Conservation (phyloP, 306 rosid genomes). For the Cajanus cajan region DNA sequence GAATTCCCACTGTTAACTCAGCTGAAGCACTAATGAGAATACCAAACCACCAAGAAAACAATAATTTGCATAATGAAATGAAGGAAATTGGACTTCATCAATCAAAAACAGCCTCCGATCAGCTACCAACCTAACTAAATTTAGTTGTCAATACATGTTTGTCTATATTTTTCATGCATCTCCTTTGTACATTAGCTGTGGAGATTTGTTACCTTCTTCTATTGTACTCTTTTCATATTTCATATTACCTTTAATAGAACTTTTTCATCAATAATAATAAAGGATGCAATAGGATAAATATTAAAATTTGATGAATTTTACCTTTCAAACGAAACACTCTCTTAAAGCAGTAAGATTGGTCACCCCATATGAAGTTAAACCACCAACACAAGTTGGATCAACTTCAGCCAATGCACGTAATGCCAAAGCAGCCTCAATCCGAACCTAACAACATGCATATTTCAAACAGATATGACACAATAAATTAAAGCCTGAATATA, state of each 20-base stretch:
- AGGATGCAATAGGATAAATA: slow-evolving; percentile 6
- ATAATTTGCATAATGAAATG: neutral
- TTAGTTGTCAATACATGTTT: neutral
- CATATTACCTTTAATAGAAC: slow-evolving; percentile 1
- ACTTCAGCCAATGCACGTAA: slow-evolving; percentile 90
- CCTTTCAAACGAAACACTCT: slow-evolving; percentile 88
- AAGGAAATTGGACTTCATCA: neutral
- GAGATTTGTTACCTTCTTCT: neutral
- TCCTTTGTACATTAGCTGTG: neutral
- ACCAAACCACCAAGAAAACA: neutral
- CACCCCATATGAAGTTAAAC: slow-evolving; percentile 88
- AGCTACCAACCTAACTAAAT: neutral
- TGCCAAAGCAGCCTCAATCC: slow-evolving; percentile 91
- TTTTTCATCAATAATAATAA: neutral
- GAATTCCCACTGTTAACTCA: neutral
- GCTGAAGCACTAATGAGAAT: neutral
- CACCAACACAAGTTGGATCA: slow-evolving; percentile 98
- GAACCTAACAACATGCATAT: slow-evolving; percentile 60
- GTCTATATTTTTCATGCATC: neutral
- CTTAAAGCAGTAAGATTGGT: slow-evolving; percentile 85
- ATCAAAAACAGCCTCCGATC: neutral
- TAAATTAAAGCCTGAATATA: neutral
- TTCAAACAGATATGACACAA: slow-evolving; percentile 7
- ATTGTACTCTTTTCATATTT: neutral
- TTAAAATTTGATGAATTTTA: slow-evolving; percentile 30